Evolutionary conservation across 306 rosid genomes (phyloP), one percentile per base, ranked within the genome.

Genomic region (Coriaria nepalensis): DNA sequence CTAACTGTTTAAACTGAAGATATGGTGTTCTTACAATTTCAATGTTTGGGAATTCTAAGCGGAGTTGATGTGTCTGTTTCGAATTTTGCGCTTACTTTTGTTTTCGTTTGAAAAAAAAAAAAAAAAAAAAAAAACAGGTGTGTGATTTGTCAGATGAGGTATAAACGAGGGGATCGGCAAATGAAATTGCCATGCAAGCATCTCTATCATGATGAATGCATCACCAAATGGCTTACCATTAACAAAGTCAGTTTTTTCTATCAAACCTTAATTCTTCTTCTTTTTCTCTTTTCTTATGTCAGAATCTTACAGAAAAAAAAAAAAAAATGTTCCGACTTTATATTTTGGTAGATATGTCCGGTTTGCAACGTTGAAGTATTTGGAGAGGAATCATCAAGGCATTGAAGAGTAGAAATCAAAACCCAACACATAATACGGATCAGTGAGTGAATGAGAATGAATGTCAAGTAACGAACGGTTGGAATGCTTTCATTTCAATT

Each of bases 341-440:
- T 52, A 35, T 57, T 57, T 52, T 40, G 47, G 61, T 71, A 88
- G 95, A 69, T 73, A 79, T 88, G 95, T 73, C 95, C 97, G 43
- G 74, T 88, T 53, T 88, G 95, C 93, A 88, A 84, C 71, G 50
- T 72, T 0, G 93, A 88, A 73, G 90, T 88, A 47, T 88, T 84
- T 36, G 80, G 78, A 9, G 83, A 74, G 52, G 84, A 78, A 36
- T 68, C 49, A 12, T 13, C 69, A n/a, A 71, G 50, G 50, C 67
- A 68, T 37, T 41, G 40, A 64, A 66, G 66, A 50, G 63, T 50
- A 33, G 43, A 8, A 54, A 33, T 36, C 13, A 20, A 20, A 20
- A 20, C n/a, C n/a, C 29, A 20, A 20, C 29, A 20, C 29, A 44
- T 44, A 13, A 44, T 44, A n/a, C n/a, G n/a, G n/a, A n/a, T n/a